Conservation (phyloP, 495 filamentous ascomycete genomes). For the Chaetomium tenue region DNA sequence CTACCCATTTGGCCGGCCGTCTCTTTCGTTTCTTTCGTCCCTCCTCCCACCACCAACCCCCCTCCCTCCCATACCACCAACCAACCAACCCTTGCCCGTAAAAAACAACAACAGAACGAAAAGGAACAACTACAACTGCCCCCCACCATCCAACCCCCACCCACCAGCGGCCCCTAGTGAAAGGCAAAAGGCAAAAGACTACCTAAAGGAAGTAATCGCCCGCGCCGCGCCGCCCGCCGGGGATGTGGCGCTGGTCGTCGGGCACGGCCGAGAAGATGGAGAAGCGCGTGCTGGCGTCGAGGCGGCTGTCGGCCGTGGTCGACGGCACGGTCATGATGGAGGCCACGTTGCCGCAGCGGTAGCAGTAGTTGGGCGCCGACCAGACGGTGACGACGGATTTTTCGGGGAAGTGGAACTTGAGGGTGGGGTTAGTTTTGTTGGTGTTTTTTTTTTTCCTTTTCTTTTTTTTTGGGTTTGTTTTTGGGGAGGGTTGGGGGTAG, state of each 20-base stretch:
- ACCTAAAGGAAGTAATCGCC: conserved; percentile 92
- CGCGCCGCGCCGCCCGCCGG: conserved; percentile 72
- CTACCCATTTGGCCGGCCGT: too few species aligned
- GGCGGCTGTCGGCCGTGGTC: neutral
- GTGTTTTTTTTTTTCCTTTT: too few species aligned
- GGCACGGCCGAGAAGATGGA: conserved; percentile 93
- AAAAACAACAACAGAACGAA: too few species aligned
- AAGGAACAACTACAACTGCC: too few species aligned
- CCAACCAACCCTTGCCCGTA: too few species aligned
- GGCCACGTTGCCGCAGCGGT: conserved; percentile 94
- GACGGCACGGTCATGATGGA: conserved; percentile 85
- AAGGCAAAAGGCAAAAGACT: too few species aligned
- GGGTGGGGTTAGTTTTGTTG: too few species aligned
- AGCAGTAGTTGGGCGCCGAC: conserved; percentile 99
- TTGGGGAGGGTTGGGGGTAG: neutral
- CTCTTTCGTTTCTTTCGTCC: too few species aligned
- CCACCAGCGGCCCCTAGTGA: neutral
- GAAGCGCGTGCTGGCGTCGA: conserved; percentile 78
- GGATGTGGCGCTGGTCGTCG: conserved; percentile 85
- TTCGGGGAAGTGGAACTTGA: conserved; percentile 84
- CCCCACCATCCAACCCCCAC: too few species aligned
- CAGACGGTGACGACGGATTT: conserved; percentile 99
- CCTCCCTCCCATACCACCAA: too few species aligned
- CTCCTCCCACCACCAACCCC: too few species aligned
- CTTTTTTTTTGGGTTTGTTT: neutral